Conservation (phyloP, 164 flowering plant genomes). For the Sextonia rubra region DNA sequence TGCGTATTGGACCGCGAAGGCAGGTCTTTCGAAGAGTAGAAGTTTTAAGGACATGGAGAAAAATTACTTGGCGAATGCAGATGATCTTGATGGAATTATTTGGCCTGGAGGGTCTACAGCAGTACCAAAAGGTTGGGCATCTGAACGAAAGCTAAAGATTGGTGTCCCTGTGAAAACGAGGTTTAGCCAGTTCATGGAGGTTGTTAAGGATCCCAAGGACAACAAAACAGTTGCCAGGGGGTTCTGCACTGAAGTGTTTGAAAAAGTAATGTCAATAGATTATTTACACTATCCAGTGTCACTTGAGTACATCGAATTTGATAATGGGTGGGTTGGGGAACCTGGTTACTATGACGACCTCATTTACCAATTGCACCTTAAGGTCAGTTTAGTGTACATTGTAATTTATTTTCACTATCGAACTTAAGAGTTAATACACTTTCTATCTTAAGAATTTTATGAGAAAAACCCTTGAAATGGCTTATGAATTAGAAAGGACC, state of each 20-base stretch:
- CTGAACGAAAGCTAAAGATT: slow-evolving; percentile 26
- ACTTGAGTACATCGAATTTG: slow-evolving; percentile 10
- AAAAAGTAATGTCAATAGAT: slow-evolving; percentile 6
- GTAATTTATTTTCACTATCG: background rate
- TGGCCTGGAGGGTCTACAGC: slow-evolving; percentile 34
- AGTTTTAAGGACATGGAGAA: background rate
- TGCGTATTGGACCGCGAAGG: slow-evolving; percentile 13
- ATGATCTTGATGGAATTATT: slow-evolving; percentile 13
- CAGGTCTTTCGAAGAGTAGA: background rate
- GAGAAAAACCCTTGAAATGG: too few species aligned
- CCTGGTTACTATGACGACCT: slow-evolving; percentile 15
- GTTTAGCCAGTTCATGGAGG: slow-evolving; percentile 27
- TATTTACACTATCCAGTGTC: slow-evolving; percentile 11
- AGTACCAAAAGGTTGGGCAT: slow-evolving; percentile 29
- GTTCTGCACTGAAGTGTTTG: slow-evolving; percentile 32
- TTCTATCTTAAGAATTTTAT: too few species aligned
- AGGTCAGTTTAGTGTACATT: slow-evolving; percentile 9
- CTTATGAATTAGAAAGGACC: too few species aligned
- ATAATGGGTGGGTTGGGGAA: background rate
- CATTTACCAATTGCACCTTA: slow-evolving; percentile 18
- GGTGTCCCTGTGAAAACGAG: slow-evolving; percentile 34
- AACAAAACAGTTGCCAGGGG: slow-evolving; percentile 18
- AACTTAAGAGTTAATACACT: too few species aligned
- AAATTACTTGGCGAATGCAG: background rate
- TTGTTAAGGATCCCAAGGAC: background rate